Percentiles rank a stretch among this genome's conserved stretches.
Evolutionary conservation across 345 rosid species (phyloP).

Genomic region (Brassica incana): DNA sequence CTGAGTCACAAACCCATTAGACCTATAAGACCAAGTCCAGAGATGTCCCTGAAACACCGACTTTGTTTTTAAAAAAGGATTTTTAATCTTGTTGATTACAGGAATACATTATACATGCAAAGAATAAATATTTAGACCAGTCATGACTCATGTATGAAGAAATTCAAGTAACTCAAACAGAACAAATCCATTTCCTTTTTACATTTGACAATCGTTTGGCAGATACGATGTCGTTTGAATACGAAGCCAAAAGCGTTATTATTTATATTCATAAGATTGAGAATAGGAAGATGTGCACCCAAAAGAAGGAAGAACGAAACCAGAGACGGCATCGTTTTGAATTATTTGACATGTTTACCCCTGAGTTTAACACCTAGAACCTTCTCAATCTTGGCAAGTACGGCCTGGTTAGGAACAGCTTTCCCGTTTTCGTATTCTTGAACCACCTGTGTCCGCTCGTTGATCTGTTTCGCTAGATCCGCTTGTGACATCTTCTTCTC

Average conservation of each 20-base stretch:
- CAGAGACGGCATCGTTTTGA: background rate
- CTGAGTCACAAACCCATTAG: background rate
- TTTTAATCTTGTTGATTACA: background rate
- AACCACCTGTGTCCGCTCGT: conserved; percentile 74
- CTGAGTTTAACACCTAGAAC: conserved; percentile 77
- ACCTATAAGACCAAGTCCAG: background rate
- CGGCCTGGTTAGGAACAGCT: conserved; percentile 72
- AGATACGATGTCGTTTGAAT: background rate
- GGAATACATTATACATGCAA: background rate
- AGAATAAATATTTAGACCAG: background rate
- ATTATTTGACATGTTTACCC: conserved; percentile 54
- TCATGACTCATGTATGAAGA: background rate
- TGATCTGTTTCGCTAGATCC: conserved; percentile 75
- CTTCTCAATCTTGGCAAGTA: conserved; percentile 83
- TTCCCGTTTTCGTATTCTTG: conserved; percentile 92
- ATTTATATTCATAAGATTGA: background rate
- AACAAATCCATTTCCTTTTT: background rate
- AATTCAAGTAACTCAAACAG: background rate
- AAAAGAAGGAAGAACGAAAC: background rate
- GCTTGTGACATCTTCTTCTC: conserved; percentile 86
- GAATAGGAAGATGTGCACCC: background rate
- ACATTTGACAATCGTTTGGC: background rate
- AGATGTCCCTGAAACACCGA: background rate
- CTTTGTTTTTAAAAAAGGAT: background rate
- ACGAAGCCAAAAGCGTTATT: background rate